Base-by-base conservation (phyloP, 1,284 basidiomycete genomes). In the Mycosarcoma maydis region DNA sequence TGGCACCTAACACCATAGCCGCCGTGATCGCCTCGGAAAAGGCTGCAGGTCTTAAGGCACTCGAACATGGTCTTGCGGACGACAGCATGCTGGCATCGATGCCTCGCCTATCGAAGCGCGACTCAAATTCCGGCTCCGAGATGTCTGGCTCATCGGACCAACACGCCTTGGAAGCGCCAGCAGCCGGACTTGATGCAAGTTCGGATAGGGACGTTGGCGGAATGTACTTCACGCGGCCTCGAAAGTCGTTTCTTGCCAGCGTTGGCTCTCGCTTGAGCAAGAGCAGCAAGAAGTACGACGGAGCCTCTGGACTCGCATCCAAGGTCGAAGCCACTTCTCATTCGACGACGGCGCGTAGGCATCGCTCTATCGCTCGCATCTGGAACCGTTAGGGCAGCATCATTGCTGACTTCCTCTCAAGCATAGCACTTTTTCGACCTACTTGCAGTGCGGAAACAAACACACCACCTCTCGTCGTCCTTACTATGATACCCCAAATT, bases 61-160 rank as follows among this genome's bases (percentile, higher is more conserved):
- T 68, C 27, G 50, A 57, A 20, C 55, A 49, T 24, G 66, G 51
- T 16, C 48, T 42, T 30, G 54, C 55, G 5, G 39, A 29, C 29
- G 55, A 64, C 56, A 60, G 42, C 34, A 37, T 70, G 11, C n/a
- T 68, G 16, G 58, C 65, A 14, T 49, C 40, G 6, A 54, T 68
- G 59, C 65, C 65, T 13, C 47, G 33, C 22, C 65, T 68, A 10
- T 29, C 65, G 32, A 68, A 68, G 43, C 58, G 55, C 9, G 58
- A 58, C 34, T 62, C 65, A 30, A 54, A 50, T 39, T 68, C 65
- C 4, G 51, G 54, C 3, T 68, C 65, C 6, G 65, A 62, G 14
- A n/a, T 53, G 14, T 68, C 65, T 6, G 65, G 48, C 23, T 52
- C 65, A 23, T 68, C 65, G 2, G 65, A 56, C 20, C 57, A 56